phyloP scores from a whole-genome alignment of 768 basidiomycete genomes.

The Lanmaoa pseudosensibilis region DNA sequence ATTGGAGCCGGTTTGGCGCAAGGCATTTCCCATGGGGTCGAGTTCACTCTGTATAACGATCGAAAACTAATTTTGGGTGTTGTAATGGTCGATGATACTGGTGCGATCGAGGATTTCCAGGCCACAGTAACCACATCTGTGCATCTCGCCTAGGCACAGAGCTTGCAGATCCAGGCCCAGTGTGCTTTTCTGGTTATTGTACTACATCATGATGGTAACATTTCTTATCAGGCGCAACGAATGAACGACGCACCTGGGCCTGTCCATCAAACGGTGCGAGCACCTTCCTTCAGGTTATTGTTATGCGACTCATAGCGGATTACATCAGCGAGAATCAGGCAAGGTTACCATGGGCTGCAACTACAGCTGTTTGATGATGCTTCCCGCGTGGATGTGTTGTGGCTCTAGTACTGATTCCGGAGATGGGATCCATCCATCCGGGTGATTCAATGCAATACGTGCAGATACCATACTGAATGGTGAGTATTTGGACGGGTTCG shows the following conservation, averaged over 20 bases:
- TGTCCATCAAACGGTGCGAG: not conserved
- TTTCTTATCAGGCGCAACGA: not conserved
- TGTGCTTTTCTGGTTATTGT: not conserved
- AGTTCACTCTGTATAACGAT: slow-evolving; percentile 4
- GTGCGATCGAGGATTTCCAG: too few species aligned
- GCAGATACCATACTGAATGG: too few species aligned
- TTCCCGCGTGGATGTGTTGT: not conserved
- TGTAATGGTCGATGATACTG: too few species aligned
- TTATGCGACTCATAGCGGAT: not conserved
- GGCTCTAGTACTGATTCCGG: not conserved
- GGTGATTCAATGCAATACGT: not conserved
- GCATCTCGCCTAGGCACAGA: too few species aligned
- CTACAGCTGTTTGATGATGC: too few species aligned
- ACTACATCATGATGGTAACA: too few species aligned
- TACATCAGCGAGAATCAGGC: not conserved
- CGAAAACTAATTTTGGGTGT: not conserved
- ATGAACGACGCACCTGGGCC: too few species aligned
- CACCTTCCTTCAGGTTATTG: too few species aligned
- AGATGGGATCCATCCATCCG: not conserved
- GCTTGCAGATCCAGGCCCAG: too few species aligned
- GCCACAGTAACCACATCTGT: too few species aligned
- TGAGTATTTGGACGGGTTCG: too few species aligned
- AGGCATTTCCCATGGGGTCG: slow-evolving; percentile 19
- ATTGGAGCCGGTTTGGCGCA: slow-evolving; percentile 28
- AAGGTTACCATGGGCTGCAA: too few species aligned